Conservation (phyloP, 2,329 filamentous ascomycete species). For the Fusarium graminum region DNA sequence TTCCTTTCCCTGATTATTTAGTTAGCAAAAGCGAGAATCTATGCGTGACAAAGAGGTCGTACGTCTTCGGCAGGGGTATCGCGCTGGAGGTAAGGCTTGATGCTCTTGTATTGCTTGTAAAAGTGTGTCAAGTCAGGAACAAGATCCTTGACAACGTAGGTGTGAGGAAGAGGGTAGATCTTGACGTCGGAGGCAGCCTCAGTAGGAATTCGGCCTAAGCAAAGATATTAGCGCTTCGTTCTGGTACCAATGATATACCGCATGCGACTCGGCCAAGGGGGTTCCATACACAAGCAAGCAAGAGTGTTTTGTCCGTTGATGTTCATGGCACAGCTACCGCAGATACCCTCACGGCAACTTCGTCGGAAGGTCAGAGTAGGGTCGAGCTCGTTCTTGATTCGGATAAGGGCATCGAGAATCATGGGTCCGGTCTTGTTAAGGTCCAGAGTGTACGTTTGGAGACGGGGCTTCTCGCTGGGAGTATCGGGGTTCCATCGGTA, state of each 20-base stretch:
- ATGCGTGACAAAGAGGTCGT: conserved; percentile 47
- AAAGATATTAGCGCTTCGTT: conserved; percentile 31
- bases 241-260: conserved; percentile 46
- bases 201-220: conserved; percentile 87
- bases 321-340: conserved; percentile 99
- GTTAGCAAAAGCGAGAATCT: conserved; percentile 20
- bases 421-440: conserved; percentile 99
- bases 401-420: conserved; percentile 95
- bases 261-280: conserved; percentile 27
- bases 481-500: conserved; percentile 98
- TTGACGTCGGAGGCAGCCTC: conserved; percentile 85
- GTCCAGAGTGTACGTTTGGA: conserved; percentile 96
- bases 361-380: conserved; percentile 95
- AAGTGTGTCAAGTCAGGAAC: conserved; percentile 98
- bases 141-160: conserved; percentile 98
- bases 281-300: conserved; percentile 86
- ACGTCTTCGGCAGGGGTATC: conserved; percentile 87
- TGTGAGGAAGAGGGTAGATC: conserved; percentile 98
- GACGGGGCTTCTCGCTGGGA: conserved; percentile 90
- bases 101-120: conserved; percentile 99
- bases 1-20: conserved; percentile 79
- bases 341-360: conserved; percentile 98
- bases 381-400: conserved; percentile 99
- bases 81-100: conserved; percentile 97
- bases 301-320: conserved; percentile 99